A percentile compares a stretch with the other conserved stretches of the same genome.
These are phyloP conservation scores for Blastobotrys malaysiensis DNA, from an alignment of 1,139 yeast species.

Conservation along the genomic window DNA sequence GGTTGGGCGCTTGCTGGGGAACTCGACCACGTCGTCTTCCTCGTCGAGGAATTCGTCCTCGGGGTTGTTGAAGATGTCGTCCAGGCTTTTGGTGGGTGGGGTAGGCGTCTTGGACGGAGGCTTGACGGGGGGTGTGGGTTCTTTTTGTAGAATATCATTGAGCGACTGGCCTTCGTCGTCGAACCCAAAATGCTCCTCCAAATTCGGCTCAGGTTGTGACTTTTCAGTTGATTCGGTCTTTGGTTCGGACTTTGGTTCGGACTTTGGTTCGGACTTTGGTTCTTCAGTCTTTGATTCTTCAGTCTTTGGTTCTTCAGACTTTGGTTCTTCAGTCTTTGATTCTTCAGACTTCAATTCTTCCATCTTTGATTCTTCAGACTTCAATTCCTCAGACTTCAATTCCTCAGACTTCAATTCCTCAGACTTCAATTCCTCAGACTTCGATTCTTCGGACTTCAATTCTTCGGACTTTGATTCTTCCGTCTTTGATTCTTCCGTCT, in stretches of 20 bases:
- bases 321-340: not conserved
- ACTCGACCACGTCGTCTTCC: not conserved
- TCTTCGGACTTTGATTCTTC: constrained; percentile 4
- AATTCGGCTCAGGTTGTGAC: too few relatives aligned
- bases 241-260: not conserved
- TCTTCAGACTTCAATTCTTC: constrained; percentile 2
- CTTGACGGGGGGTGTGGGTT: too few relatives aligned
- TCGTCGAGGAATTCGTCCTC: not conserved
- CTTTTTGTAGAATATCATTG: constrained; percentile 4
- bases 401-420: constrained; percentile 3
- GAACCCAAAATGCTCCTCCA: not conserved
- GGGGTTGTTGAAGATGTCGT: not conserved
- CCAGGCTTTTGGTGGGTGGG: not conserved
- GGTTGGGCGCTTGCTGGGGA: not conserved
- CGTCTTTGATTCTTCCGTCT: constrained; percentile 3
- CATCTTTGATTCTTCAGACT: constrained; percentile 3
- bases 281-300: not conserved
- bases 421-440: constrained; percentile 5
- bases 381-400: not conserved
- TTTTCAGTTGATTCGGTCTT: not conserved
- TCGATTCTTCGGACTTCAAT: constrained; percentile 8
- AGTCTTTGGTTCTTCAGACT: not conserved
- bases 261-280: not conserved
- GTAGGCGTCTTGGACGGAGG: not conserved
- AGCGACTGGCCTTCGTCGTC: not conserved